Evolutionary conservation across 2,329 filamentous ascomycete species (phyloP).

Genomic region (Aspergillus sp.): DNA sequence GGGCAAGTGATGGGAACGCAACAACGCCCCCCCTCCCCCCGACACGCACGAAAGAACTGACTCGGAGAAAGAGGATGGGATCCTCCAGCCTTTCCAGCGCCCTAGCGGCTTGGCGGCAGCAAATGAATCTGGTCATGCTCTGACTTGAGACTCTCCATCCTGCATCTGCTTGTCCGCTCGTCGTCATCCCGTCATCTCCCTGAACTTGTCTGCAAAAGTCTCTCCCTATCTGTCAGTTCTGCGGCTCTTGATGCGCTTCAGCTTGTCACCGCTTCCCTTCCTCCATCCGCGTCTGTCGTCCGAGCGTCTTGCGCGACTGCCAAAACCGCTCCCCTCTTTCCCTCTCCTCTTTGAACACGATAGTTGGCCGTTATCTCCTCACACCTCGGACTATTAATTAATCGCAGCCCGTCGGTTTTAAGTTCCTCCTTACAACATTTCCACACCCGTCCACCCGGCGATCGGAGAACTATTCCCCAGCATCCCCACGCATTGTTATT

Average conservation of each 20-base stretch:
- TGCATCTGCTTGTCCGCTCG: neutral
- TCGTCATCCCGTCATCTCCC: neutral
- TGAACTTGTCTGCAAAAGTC: too few relatives aligned
- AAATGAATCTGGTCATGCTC: neutral
- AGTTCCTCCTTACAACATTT: neutral
- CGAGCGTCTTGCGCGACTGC: neutral
- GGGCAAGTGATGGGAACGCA: neutral
- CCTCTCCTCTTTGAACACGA: neutral
- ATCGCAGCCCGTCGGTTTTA: neutral
- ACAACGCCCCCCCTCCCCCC: too few relatives aligned
- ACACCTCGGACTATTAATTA: neutral
- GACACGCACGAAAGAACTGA: neutral
- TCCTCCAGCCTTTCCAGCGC: neutral
- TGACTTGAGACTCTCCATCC: too few relatives aligned
- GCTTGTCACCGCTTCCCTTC: too few relatives aligned
- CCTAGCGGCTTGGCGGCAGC: constrained; percentile 1
- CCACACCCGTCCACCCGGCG: neutral
- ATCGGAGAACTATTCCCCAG: neutral
- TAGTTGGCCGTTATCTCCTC: neutral
- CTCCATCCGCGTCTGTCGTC: too few relatives aligned
- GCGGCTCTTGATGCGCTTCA: too few relatives aligned
- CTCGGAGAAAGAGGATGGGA: neutral
- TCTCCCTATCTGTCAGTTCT: too few relatives aligned
- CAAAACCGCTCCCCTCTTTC: neutral
- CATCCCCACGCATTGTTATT: neutral